phyloP scores from a whole-genome alignment of 2,329 filamentous ascomycete genomes.

The Diatrype stigma region DNA sequence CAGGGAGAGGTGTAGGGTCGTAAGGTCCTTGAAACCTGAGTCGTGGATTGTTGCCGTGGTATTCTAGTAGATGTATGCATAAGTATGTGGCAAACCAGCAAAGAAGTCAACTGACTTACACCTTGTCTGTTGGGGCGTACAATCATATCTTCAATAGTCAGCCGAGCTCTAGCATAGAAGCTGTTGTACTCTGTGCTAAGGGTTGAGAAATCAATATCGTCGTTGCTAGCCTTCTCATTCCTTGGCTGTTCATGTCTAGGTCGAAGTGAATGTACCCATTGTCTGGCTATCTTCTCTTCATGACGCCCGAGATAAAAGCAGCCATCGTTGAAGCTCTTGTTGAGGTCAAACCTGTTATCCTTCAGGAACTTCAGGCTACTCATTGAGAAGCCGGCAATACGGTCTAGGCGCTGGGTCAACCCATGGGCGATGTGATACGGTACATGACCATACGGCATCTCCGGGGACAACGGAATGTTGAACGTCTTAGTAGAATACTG shows the following conservation, averaged over 20 bases:
- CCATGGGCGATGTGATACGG: not conserved
- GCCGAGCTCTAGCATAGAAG: no score
- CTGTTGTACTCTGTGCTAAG: no score
- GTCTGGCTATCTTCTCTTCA: slow-evolving; percentile 2
- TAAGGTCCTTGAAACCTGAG: slow-evolving; percentile 19
- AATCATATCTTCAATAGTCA: no score
- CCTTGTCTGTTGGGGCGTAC: no score
- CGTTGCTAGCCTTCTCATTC: no score
- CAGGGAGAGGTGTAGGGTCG: slow-evolving; percentile 22
- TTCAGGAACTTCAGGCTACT: not conserved
- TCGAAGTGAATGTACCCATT: no score
- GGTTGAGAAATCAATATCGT: no score
- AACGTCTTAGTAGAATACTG: slow-evolving; percentile 23
- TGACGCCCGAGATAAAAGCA: slow-evolving; percentile 1
- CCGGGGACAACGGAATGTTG: slow-evolving; percentile 7
- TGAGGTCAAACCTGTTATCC: not conserved
- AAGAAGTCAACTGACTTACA: no score
- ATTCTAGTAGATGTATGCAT: not conserved
- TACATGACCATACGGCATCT: not conserved
- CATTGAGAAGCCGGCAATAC: not conserved
- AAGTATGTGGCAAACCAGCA: no score
- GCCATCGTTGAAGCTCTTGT: not conserved
- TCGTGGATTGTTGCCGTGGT: slow-evolving; percentile 15
- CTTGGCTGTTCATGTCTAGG: no score
- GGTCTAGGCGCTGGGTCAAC: not conserved